Conservation (phyloP, 495 filamentous ascomycete species). For the Schizothecium vesticola region DNA sequence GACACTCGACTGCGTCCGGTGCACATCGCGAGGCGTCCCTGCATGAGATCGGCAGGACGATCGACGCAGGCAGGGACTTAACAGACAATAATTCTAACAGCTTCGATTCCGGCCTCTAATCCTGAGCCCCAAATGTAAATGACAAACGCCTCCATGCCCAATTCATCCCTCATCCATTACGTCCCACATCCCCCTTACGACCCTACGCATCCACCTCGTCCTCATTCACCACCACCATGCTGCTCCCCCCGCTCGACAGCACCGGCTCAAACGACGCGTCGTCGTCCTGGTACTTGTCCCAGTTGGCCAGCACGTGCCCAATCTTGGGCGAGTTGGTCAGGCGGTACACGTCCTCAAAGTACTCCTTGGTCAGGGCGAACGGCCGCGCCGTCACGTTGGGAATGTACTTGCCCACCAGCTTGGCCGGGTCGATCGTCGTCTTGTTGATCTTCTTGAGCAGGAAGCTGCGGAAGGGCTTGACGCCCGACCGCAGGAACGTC, state of each 20-base stretch:
- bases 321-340: slow-evolving; percentile 92
- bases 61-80: too few species aligned
- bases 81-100: too few species aligned
- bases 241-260: slow-evolving; percentile 9
- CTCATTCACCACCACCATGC: slow-evolving; percentile 11
- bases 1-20: neutral
- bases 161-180: neutral
- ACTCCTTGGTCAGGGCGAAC: slow-evolving; percentile 94
- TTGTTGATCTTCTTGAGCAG: slow-evolving; percentile 99
- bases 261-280: slow-evolving; percentile 5
- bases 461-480: slow-evolving; percentile 97
- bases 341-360: slow-evolving; percentile 96
- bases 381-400: slow-evolving; percentile 95
- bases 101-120: neutral
- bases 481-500: slow-evolving; percentile 92
- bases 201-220: neutral
- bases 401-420: slow-evolving; percentile 96
- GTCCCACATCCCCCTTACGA: neutral
- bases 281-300: slow-evolving; percentile 54
- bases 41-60: too few species aligned
- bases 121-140: neutral
- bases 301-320: slow-evolving; percentile 81
- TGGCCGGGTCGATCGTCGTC: slow-evolving; percentile 93
- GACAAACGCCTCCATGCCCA: neutral
- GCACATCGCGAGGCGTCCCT: neutral